Base-by-base conservation (phyloP, 202 grass and related monocot genomes). In the Hordeum pubiflorum region DNA sequence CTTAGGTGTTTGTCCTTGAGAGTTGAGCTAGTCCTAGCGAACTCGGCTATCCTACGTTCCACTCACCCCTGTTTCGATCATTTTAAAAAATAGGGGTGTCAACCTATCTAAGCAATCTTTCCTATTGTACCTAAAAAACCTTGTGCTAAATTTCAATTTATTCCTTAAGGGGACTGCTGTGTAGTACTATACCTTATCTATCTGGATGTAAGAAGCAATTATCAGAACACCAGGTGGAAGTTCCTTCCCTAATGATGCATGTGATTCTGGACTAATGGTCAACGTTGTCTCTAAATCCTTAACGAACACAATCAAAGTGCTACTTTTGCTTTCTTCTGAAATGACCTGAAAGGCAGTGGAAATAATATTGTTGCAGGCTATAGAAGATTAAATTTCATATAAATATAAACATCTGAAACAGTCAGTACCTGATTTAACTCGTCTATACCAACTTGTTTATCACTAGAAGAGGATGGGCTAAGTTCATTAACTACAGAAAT, bases 141-240 rank as follows among this genome's bases (percentile, higher is more conserved):
- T 78, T 48, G 13, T 63, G 57, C 60, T 79, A 26, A 4, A 50
- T 59, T 59, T 59, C 57, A 59, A 27, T 59, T 24, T 26, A 59
- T 59, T 59, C 57, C 57, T 59, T 13, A 59, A 59, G 9, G 22
- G 57, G 22, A 63, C 46, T 50, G 14, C 46, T 50, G 14, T 63
- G 72, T 5, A 59, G 39, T 78, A 31, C 31, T 31, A 58, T 91
- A 96, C 90, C 90, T 97, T 86, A 68, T 97, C 90, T 77, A 87
- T 97, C 63, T 66, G 58, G 63, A 66, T 87, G 72, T 90, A 86
- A 63, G 88, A 89, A 14, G 86, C 93, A 62, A 97, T 79, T 74
- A 97, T 88, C 44, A 97, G 81, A 83, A 97, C 90, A 87, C 93
- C 90, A 63, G 78, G 52, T 50, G 88, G 90, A 75, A 97, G 70